A percentile compares a stretch with the other conserved stretches of the same genome.
Evolutionary conservation across 306 rosid species (phyloP).

Genomic region (Lupinus albus): DNA sequence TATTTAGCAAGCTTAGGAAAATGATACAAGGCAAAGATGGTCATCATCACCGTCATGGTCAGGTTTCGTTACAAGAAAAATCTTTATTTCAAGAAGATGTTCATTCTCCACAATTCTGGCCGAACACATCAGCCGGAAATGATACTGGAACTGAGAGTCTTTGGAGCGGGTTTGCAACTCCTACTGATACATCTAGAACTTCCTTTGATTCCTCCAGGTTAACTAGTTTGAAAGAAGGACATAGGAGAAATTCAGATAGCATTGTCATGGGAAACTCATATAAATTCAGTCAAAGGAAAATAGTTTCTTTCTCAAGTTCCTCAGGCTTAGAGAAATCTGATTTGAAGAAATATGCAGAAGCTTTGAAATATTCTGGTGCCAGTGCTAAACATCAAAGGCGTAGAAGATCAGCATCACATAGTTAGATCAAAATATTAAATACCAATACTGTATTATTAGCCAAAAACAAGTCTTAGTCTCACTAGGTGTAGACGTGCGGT

Average conservation of each 20-base stretch:
- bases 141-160: slow-evolving; percentile 40
- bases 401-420: slow-evolving; percentile 52
- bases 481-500: no score
- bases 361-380: slow-evolving; percentile 53
- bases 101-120: slow-evolving; percentile 42
- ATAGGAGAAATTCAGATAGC: slow-evolving; percentile 41
- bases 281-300: slow-evolving; percentile 36
- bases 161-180: slow-evolving; percentile 35
- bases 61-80: slow-evolving; percentile 48
- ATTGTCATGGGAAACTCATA: slow-evolving; percentile 49
- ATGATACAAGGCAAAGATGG: slow-evolving; percentile 58
- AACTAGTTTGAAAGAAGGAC: slow-evolving; percentile 43
- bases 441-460: no score
- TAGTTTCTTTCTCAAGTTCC: slow-evolving; percentile 41
- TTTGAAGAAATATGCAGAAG: slow-evolving; percentile 77
- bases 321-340: slow-evolving; percentile 45
- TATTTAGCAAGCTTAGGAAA: slow-evolving; percentile 61
- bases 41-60: slow-evolving; percentile 30
- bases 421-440: slow-evolving; percentile 46
- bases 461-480: no score
- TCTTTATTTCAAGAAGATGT: slow-evolving; percentile 44
- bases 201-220: slow-evolving; percentile 54
- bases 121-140: slow-evolving; percentile 44
- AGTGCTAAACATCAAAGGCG: slow-evolving; percentile 36
- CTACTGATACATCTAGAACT: slow-evolving; percentile 43